phyloP scores from a whole-genome alignment of 129 eudicot genomes.

The Rutidosis leptorrhynchoides region DNA sequence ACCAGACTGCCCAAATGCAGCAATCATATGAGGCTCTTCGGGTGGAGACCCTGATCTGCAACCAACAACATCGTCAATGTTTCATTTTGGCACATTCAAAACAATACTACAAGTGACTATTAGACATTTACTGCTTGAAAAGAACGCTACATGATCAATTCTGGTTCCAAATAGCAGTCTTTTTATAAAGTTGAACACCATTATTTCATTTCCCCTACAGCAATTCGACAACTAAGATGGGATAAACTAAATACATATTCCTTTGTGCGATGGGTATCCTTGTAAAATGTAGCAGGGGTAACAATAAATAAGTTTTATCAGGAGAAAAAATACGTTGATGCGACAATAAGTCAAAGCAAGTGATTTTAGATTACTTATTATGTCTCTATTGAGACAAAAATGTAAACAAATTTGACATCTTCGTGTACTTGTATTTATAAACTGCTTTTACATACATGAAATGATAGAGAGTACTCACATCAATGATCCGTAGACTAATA shows the following conservation, averaged over 20 bases:
- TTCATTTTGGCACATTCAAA: constrained; percentile 11
- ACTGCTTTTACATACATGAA: constrained; percentile 6
- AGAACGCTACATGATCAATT: constrained; percentile 6
- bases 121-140: constrained; percentile 3
- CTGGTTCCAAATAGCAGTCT: background rate
- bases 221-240: background rate
- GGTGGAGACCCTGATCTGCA: constrained; percentile 90
- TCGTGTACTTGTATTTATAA: background rate
- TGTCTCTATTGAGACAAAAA: background rate
- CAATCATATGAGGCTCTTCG: constrained; percentile 85
- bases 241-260: constrained; percentile 6
- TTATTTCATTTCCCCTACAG: background rate
- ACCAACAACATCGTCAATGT: constrained; percentile 22
- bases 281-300: constrained; percentile 2
- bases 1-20: constrained; percentile 91
- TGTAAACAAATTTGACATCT: background rate
- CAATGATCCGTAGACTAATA: constrained; percentile 87
- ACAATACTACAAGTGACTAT: background rate
- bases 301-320: background rate
- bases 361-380: background rate
- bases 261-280: background rate
- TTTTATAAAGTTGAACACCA: background rate
- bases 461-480: constrained; percentile 53
- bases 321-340: background rate
- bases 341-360: background rate